These are phyloP conservation scores for Puccinia horiana DNA, from an alignment of 1,284 basidiomycete genomes.

Conservation along the genomic window DNA sequence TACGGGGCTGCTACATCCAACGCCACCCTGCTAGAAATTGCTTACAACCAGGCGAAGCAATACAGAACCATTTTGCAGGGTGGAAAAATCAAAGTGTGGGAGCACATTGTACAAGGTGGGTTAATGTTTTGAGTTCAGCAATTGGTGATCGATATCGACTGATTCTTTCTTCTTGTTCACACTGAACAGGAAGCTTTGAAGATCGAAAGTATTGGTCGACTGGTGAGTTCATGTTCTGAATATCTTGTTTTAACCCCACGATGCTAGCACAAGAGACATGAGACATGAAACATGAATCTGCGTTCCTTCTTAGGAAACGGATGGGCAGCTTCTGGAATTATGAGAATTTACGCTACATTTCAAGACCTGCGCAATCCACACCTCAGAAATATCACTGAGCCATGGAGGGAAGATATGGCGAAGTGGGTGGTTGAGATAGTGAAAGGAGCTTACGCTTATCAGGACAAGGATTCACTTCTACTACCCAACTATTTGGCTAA, in stretches of 20 bases:
- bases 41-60: slow-evolving; percentile 75
- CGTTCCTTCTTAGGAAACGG: slow-evolving; percentile 62
- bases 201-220: slow-evolving; percentile 29
- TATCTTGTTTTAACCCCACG: background rate
- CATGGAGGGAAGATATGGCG: slow-evolving; percentile 36
- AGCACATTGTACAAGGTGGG: slow-evolving; percentile 64
- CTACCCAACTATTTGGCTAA: slow-evolving; percentile 43
- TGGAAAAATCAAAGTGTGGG: slow-evolving; percentile 24
- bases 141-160: background rate
- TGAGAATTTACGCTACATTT: slow-evolving; percentile 75
- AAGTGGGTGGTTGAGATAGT: slow-evolving; percentile 41
- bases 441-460: slow-evolving; percentile 35
- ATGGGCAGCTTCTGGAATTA: slow-evolving; percentile 82
- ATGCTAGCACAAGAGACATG: no score
- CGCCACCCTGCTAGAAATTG: slow-evolving; percentile 63
- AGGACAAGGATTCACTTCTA: slow-evolving; percentile 1
- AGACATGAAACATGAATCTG: background rate
- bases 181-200: background rate
- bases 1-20: slow-evolving; percentile 57
- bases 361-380: slow-evolving; percentile 62
- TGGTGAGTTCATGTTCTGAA: background rate
- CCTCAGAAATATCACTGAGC: slow-evolving; percentile 6
- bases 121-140: slow-evolving; percentile 53
- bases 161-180: background rate
- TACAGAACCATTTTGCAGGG: slow-evolving; percentile 66